Evolutionary conservation across 805 yeast genomes (phyloP).

Genomic region (Ogataea wickerhamii): DNA sequence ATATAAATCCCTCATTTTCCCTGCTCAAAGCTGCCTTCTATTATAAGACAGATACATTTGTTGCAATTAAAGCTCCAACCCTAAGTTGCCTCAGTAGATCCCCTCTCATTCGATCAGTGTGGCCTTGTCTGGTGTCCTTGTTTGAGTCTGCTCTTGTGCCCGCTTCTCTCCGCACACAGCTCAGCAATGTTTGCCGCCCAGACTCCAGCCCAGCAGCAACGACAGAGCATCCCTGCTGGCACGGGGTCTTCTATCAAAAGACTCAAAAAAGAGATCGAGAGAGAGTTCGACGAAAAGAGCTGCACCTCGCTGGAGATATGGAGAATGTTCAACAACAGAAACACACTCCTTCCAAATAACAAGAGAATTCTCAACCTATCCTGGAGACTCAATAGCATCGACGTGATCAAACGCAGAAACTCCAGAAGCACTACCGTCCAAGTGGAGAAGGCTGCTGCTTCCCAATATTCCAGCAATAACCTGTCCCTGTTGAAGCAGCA

Average conservation of each 20-base stretch:
- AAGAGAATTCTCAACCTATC: constrained; percentile 34
- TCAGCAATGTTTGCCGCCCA: constrained; percentile 2
- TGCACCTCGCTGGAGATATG: constrained; percentile 33
- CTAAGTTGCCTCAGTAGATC: no score
- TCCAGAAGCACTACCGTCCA: neutral
- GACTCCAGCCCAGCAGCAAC: constrained; percentile 1
- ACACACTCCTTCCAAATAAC: constrained; percentile 33
- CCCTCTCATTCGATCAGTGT: no score
- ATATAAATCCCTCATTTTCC: no score
- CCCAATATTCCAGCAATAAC: constrained; percentile 12
- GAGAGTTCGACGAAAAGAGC: constrained; percentile 25
- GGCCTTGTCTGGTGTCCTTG: no score
- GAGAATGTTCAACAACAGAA: constrained; percentile 35
- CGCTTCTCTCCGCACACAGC: neutral
- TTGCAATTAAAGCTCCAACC: no score
- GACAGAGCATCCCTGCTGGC: constrained; percentile 4
- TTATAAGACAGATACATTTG: no score
- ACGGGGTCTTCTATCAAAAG: constrained; percentile 18
- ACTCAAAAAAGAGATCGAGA: constrained; percentile 28
- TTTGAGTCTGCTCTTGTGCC: no score
- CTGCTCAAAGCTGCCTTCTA: no score
- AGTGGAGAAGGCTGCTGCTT: constrained; percentile 3
- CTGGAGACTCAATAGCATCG: constrained; percentile 35
- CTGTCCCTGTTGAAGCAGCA: constrained; percentile 18
- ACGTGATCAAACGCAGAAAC: constrained; percentile 22